Conservation (phyloP, 2,329 filamentous ascomycete genomes). For the Aspergillus alliaceus region DNA sequence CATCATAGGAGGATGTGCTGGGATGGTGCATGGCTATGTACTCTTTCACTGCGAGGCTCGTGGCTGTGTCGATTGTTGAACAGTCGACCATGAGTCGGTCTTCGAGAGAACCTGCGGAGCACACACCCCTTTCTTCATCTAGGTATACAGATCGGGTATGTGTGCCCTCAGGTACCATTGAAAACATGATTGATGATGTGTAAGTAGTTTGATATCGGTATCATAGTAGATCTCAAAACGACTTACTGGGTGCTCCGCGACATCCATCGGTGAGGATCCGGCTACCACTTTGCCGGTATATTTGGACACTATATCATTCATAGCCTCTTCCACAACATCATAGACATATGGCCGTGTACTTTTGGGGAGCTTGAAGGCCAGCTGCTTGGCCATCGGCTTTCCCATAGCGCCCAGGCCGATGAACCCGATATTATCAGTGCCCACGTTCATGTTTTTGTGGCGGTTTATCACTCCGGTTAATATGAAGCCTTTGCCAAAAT, state of each 20-base stretch:
- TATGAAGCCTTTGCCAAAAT: too few species aligned
- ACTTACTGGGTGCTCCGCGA: neutral
- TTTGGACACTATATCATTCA: neutral
- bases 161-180: neutral
- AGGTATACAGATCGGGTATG: neutral
- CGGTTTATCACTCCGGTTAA: neutral
- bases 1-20: slow-evolving; percentile 52
- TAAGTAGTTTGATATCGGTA: neutral
- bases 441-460: neutral
- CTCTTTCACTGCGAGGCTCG: slow-evolving; percentile 48
- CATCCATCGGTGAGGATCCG: neutral
- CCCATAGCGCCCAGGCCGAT: slow-evolving; percentile 59
- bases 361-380: slow-evolving; percentile 44
- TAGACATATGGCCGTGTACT: slow-evolving; percentile 25
- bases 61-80: slow-evolving; percentile 57
- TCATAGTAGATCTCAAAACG: neutral
- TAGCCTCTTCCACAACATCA: neutral
- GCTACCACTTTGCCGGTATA: neutral
- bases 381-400: slow-evolving; percentile 52
- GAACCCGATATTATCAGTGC: slow-evolving; percentile 35
- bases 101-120: neutral
- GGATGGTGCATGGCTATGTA: slow-evolving; percentile 40
- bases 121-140: neutral
- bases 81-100: slow-evolving; percentile 47
- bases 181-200: neutral